Evolutionary conservation across 768 basidiomycete genomes (phyloP).

Genomic region (Mycena floridula): DNA sequence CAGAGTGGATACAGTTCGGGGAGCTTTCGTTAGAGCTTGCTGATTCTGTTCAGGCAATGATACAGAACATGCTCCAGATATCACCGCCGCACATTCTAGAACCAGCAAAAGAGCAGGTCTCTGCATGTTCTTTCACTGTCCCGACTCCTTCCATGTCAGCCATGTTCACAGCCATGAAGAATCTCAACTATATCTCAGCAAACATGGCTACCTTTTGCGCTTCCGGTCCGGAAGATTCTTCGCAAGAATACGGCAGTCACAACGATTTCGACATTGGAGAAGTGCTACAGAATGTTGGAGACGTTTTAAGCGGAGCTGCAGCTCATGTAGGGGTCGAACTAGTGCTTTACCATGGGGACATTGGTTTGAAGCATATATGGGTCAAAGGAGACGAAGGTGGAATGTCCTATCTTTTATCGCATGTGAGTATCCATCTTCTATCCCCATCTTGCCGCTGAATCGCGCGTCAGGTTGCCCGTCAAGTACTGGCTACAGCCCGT

Average conservation of each 20-base stretch:
- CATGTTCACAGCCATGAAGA: slow-evolving; percentile 88
- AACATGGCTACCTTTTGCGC: slow-evolving; percentile 57
- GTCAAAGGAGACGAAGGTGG: slow-evolving; percentile 85
- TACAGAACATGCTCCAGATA: slow-evolving; percentile 87
- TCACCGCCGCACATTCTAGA: slow-evolving; percentile 88
- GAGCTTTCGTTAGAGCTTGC: slow-evolving; percentile 85
- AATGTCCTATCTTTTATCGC: slow-evolving; percentile 71
- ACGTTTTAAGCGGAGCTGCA: slow-evolving; percentile 79
- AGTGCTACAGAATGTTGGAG: slow-evolving; percentile 82
- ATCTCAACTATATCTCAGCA: slow-evolving; percentile 89
- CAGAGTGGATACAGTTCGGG: slow-evolving; percentile 38
- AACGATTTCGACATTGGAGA: slow-evolving; percentile 92
- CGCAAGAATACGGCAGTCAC: slow-evolving; percentile 9
- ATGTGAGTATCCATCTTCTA: slow-evolving; percentile 51
- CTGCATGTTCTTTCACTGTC: slow-evolving; percentile 80
- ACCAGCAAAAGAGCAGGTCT: slow-evolving; percentile 89
- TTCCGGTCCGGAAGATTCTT: slow-evolving; percentile 19
- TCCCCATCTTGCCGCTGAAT: slow-evolving; percentile 10
- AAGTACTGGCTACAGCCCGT: slow-evolving; percentile 65
- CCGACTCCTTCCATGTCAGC: slow-evolving; percentile 86
- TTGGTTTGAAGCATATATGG: slow-evolving; percentile 79
- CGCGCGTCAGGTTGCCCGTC: slow-evolving; percentile 65
- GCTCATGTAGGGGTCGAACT: slow-evolving; percentile 84
- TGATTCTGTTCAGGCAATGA: slow-evolving; percentile 84
- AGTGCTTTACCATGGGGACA: slow-evolving; percentile 86